These are phyloP conservation scores for Chrysoporthe deuterocubensis DNA, from an alignment of 2,329 filamentous ascomycete species.

Conservation along the genomic window DNA sequence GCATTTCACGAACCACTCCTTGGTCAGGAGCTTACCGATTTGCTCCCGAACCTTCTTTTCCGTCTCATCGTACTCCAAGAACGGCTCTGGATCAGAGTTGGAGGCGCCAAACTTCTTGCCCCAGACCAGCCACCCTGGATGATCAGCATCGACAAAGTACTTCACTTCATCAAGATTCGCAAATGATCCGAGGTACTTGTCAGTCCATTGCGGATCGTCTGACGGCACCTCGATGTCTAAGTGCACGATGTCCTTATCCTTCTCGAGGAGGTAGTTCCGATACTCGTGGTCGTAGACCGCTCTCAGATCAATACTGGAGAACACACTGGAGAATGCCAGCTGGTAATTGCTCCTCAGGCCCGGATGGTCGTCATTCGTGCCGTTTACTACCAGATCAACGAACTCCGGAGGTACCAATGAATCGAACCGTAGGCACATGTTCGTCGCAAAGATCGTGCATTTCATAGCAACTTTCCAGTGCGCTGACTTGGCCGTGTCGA, in stretches of 20 bases:
- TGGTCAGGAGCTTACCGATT: slow-evolving; percentile 80
- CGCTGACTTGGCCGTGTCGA: slow-evolving; percentile 74
- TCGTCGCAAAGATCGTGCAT: slow-evolving; percentile 88
- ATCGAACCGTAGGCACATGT: slow-evolving; percentile 89
- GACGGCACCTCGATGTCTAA: slow-evolving; percentile 72
- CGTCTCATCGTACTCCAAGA: slow-evolving; percentile 74
- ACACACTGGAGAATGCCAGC: slow-evolving; percentile 74
- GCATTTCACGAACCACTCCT: slow-evolving; percentile 83
- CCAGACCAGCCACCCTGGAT: slow-evolving; percentile 97
- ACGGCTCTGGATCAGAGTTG: slow-evolving; percentile 71
- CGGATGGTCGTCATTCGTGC: slow-evolving; percentile 89
- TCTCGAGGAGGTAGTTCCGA: slow-evolving; percentile 81
- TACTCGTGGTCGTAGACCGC: slow-evolving; percentile 86
- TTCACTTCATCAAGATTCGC: slow-evolving; percentile 70
- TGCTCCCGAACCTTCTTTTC: slow-evolving; percentile 75
- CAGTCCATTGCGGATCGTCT: slow-evolving; percentile 79
- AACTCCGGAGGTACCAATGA: slow-evolving; percentile 80
- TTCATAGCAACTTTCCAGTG: slow-evolving; percentile 97
- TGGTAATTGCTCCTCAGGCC: slow-evolving; percentile 81
- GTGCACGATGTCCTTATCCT: slow-evolving; percentile 77
- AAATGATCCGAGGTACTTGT: slow-evolving; percentile 78
- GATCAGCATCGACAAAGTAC: slow-evolving; percentile 89
- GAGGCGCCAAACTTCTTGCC: slow-evolving; percentile 83
- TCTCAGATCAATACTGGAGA: slow-evolving; percentile 85
- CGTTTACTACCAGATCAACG: slow-evolving; percentile 79